Percentiles rank a stretch among this genome's conserved stretches.
Evolutionary conservation across 805 yeast genomes (phyloP).

Genomic region (Sugiyamaella valdiviana): DNA sequence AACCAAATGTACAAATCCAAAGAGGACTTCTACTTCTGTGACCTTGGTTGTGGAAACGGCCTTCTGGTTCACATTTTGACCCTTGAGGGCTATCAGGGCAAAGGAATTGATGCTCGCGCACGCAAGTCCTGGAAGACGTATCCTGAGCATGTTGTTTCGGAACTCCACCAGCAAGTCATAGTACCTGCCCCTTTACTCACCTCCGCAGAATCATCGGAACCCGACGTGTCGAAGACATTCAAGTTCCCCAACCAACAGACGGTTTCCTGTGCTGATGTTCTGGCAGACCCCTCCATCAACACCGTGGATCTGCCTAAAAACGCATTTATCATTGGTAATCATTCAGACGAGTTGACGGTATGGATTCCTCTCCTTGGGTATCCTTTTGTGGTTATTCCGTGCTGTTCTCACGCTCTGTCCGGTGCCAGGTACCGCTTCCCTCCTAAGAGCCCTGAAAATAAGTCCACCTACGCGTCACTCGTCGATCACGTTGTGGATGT

Average conservation of each 20-base stretch:
- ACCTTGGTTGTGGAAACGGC: constrained; percentile 95
- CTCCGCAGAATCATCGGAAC: background rate
- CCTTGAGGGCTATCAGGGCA: constrained; percentile 74
- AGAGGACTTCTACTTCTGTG: constrained; percentile 62
- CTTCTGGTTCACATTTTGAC: constrained; percentile 66
- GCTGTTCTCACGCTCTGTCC: constrained; percentile 83
- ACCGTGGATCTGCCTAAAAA: constrained; percentile 38
- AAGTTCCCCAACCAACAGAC: background rate
- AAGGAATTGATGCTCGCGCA: constrained; percentile 83
- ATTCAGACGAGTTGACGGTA: constrained; percentile 89
- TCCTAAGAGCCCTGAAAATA: constrained; percentile 26
- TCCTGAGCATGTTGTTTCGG: constrained; percentile 54
- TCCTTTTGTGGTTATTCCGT: constrained; percentile 89
- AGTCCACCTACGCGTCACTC: constrained; percentile 74
- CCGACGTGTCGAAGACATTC: constrained; percentile 1
- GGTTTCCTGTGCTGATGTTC: background rate
- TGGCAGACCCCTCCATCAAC: constrained; percentile 11
- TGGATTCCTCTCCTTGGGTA: constrained; percentile 80
- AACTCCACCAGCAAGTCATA: constrained; percentile 67
- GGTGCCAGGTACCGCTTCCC: constrained; percentile 70
- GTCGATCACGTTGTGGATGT: constrained; percentile 78
- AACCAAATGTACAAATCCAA: constrained; percentile 39
- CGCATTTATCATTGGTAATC: constrained; percentile 87
- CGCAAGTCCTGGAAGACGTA: constrained; percentile 82
- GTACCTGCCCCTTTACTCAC: constrained; percentile 50